Evolutionary conservation across 2,329 filamentous ascomycete genomes (phyloP).

Genomic region (Balansia obtecta): DNA sequence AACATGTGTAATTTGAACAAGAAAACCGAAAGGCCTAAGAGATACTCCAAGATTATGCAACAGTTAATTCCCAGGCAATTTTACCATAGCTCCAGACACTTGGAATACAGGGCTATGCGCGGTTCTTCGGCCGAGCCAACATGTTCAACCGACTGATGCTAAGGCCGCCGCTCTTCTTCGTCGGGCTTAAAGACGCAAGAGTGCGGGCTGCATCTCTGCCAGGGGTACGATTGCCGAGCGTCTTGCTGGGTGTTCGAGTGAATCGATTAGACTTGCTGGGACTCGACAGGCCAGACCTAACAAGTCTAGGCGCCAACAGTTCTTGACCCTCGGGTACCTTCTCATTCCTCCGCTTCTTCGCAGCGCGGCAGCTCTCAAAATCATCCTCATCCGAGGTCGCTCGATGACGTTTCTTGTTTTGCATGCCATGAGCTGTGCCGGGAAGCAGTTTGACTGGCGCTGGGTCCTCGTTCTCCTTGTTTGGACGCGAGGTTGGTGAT

Average conservation of each 20-base stretch:
- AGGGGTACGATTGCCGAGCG: conserved; percentile 8
- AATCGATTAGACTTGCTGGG: conserved; percentile 23
- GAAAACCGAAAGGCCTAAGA: no score
- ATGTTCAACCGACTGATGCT: conserved; percentile 49
- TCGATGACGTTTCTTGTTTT: conserved; percentile 54
- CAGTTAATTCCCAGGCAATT: background rate
- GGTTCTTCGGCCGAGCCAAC: conserved; percentile 47
- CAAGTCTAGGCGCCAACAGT: conserved; percentile 36
- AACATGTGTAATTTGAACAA: background rate
- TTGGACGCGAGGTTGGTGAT: conserved; percentile 22
- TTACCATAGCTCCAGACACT: background rate
- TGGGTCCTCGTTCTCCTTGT: conserved; percentile 44
- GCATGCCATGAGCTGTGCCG: conserved; percentile 48
- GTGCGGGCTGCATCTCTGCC: conserved; percentile 11
- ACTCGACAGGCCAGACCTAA: conserved; percentile 20
- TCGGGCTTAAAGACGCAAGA: conserved; percentile 26
- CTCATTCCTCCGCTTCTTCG: conserved; percentile 46
- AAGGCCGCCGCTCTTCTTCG: conserved; percentile 39
- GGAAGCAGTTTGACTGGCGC: conserved; percentile 22
- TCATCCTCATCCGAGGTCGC: conserved; percentile 44
- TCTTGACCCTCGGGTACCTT: conserved; percentile 38
- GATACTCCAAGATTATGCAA: background rate
- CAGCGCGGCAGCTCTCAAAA: conserved; percentile 34
- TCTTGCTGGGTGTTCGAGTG: conserved; percentile 15
- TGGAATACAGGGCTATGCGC: conserved; percentile 23